phyloP scores from a whole-genome alignment of 257 asterid species.

The Nicotiana sylvestris region DNA sequence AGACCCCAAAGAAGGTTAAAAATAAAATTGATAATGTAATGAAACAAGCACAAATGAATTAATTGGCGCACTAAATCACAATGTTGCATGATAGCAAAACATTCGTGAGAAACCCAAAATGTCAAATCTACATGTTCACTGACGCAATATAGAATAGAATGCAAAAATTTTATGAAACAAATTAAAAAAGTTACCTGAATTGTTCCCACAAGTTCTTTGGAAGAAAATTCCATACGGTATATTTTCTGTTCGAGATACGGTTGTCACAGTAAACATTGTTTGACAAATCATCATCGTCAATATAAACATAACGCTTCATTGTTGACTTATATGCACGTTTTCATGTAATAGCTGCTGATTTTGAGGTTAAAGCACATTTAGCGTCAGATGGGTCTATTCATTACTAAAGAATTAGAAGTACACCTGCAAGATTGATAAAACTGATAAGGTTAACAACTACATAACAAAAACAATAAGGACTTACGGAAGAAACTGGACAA shows the following conservation, averaged over 20 bases:
- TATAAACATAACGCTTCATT: constrained; percentile 90
- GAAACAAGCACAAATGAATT: neutral
- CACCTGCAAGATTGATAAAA: constrained; percentile 12
- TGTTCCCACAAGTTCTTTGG: constrained; percentile 99
- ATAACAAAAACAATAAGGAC: neutral
- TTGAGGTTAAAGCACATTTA: neutral
- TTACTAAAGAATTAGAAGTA: neutral
- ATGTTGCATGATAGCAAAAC: neutral
- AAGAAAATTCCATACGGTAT: constrained; percentile 87
- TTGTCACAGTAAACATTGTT: constrained; percentile 74
- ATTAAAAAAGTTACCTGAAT: constrained; percentile 56
- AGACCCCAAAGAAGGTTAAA: neutral
- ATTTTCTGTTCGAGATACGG: constrained; percentile 93
- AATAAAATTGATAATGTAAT: neutral
- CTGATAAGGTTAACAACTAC: neutral
- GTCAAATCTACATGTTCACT: neutral
- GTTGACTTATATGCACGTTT: constrained; percentile 11
- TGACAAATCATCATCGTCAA: constrained; percentile 73
- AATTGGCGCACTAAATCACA: neutral
- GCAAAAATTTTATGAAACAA: neutral
- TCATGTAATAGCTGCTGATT: neutral
- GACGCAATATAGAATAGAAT: neutral
- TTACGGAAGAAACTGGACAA: neutral
- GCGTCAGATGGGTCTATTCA: constrained; percentile 8
- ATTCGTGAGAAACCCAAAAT: neutral